Evolutionary conservation across 305 asterid genomes (phyloP), one percentile per base, ranked within the genome.

Genomic region (Fraxinus albicans): DNA sequence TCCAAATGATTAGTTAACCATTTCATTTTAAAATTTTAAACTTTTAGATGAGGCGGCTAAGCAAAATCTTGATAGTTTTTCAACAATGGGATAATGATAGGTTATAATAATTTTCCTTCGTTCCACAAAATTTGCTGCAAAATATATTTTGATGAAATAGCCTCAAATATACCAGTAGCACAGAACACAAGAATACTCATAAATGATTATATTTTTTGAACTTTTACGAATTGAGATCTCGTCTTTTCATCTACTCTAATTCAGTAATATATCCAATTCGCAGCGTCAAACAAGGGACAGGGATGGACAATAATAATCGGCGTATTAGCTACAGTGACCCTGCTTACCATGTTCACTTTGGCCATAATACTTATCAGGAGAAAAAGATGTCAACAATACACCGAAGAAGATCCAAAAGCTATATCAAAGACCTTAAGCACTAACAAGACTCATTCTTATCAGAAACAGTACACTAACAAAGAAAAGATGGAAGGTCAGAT

Each of bases 241-340:
- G 25, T 58, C 12, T 63, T 63, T 21, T 13, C 25, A 63, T 21
- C 0, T 63, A 63, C 31, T 13, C 19, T 6, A 29, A 29, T 69
- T 13, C 38, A 4, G 7, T 69, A 13, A 21, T 78, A 8, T 17
- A 25, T 72, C 69, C 65, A 6, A 3, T 15, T 47, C 0, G 21
- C 76, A 87, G 92, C 85, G 40, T 67, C 77, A 29, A 81, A 47
- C 6, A 86, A 79, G 77, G 63, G 70, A 76, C 92, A 87, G 69
- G 83, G 77, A 81, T 90, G 97, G 97, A 79, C 78, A 40, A 84
- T 94, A 77, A 35, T 87, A 33, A 76, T 93, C n/a, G 86, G 89
- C 81, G 55, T 90, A 77, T 33, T 94, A 63, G 89, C 97, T 40
- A 85, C 76, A 8, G 94, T 89, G 79, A 85, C 97, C 8, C 13